Conservation (phyloP, 768 basidiomycete genomes). For the Russula earlei region DNA sequence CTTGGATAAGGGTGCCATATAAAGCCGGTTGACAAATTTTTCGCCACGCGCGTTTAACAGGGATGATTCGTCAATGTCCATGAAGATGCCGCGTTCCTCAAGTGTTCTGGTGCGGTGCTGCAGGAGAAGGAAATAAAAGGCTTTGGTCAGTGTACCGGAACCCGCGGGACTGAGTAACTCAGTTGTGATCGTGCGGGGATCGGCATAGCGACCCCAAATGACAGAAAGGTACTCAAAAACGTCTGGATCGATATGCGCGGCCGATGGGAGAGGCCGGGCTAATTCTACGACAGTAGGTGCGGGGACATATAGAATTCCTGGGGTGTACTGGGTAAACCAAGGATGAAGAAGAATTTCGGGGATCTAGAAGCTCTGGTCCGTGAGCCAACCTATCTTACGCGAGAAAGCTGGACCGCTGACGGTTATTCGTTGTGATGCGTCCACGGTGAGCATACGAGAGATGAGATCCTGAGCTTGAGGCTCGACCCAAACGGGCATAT, state of each 20-base stretch:
- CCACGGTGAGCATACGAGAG: conserved; percentile 79
- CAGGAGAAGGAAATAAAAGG: conserved; percentile 78
- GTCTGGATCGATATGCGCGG: conserved; percentile 64
- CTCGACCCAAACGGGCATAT: conserved; percentile 73
- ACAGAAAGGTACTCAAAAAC: conserved; percentile 69
- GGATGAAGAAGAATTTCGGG: conserved; percentile 79
- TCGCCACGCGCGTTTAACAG: conserved; percentile 23
- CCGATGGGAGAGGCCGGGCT: conserved; percentile 58
- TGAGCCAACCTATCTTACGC: neutral
- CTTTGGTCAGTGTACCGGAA: conserved; percentile 69
- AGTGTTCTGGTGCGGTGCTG: conserved; percentile 61
- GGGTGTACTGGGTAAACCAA: conserved; percentile 55
- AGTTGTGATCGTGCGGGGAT: conserved; percentile 44
- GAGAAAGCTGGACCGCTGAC: conserved; percentile 35
- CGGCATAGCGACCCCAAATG: conserved; percentile 74
- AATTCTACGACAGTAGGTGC: conserved; percentile 38
- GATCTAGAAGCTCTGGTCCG: conserved; percentile 43
- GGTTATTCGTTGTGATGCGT: conserved; percentile 69
- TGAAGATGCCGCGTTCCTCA: conserved; percentile 43
- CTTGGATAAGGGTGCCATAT: conserved; percentile 33
- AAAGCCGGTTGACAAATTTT: conserved; percentile 34
- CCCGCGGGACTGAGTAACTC: conserved; percentile 66
- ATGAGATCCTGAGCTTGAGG: conserved; percentile 80
- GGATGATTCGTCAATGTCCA: conserved; percentile 26
- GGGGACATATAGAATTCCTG: conserved; percentile 37